Conservation (phyloP, 106 monocot genomes). For the Allium fistulosum region DNA sequence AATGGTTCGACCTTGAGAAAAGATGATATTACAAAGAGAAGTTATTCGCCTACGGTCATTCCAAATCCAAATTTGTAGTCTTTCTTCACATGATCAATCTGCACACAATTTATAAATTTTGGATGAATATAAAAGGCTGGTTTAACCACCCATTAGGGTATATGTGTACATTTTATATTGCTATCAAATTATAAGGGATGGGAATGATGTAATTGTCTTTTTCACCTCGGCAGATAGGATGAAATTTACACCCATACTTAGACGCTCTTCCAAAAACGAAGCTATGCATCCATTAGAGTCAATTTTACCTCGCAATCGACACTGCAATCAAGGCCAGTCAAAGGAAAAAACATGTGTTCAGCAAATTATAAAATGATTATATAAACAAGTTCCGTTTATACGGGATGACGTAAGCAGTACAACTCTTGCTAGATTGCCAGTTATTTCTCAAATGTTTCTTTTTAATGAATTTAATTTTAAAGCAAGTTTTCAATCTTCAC, state of each 20-base stretch:
- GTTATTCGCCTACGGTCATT: constrained; percentile 87
- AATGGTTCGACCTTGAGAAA: background rate
- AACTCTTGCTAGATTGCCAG: background rate
- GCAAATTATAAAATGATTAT: background rate
- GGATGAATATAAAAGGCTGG: too few species aligned
- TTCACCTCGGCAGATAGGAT: constrained; percentile 94
- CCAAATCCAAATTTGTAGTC: constrained; percentile 99
- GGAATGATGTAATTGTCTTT: too few species aligned
- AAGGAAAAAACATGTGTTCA: background rate
- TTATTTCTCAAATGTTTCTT: background rate
- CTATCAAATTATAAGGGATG: too few species aligned
- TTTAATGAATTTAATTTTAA: background rate
- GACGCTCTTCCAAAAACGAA: constrained; percentile 84
- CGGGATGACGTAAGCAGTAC: too few species aligned
- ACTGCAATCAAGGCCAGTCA: constrained; percentile 29
- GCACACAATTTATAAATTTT: constrained; percentile 9
- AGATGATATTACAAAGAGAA: background rate
- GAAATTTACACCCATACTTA: constrained; percentile 98
- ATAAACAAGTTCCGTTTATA: too few species aligned
- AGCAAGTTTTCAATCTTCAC: background rate
- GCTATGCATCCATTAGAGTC: constrained; percentile 86
- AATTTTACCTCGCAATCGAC: constrained; percentile 84
- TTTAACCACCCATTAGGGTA: too few species aligned
- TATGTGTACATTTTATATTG: too few species aligned
- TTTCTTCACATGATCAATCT: constrained; percentile 93